Evolutionary conservation across 805 yeast species (phyloP), one percentile per base, ranked within the genome.

Genomic region (Groenewaldozyma tartarivorans): DNA sequence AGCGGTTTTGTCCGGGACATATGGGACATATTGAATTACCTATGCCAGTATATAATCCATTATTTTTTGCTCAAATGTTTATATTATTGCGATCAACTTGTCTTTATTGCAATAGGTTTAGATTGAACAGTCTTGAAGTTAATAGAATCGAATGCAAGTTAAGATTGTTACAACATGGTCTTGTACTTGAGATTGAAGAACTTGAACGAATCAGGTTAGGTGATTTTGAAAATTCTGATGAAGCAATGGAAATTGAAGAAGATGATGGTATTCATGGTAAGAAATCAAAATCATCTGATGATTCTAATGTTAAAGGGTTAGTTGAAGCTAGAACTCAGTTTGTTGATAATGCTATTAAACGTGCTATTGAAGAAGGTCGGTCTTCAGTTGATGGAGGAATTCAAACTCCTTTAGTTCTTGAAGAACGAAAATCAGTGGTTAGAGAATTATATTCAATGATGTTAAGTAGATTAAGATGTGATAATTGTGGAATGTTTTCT

Each of bases 11-110:
- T 67, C 96, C 96, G 3, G 99, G 99, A 36, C 99, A 92, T 62
- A 86, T 87, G 62, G 99, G 99, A 46, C 98, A 92, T 62, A 87
- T 92, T 48, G 96, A 90, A 60, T 72, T 92, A 48, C 99, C 99
- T 4, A 80, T 87, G 33, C 95, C 97, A 3, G 94, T 85, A 34
- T 92, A 86, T 69, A 90, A 86, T 59, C 97, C 99, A 16, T 65
- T 92, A 52, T 92, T 94, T 56, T 92, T 94, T 75, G 76, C 78
- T 56, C 96, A 90, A 63, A 68, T 92, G 71, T 92, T 80, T 68
- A 74, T 84, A 45, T 77, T 81, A 53, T 69, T 94, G 57, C 73
- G 97, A 59, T 72, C 87, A 35, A 64, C 88, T 16, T 92, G 99
- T 72, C 69, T 92, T 39, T 87, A 77, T 65, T 92, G 99, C 65